phyloP scores from a whole-genome alignment of 179 eudicot species.

The Heliamphora pulchella region DNA sequence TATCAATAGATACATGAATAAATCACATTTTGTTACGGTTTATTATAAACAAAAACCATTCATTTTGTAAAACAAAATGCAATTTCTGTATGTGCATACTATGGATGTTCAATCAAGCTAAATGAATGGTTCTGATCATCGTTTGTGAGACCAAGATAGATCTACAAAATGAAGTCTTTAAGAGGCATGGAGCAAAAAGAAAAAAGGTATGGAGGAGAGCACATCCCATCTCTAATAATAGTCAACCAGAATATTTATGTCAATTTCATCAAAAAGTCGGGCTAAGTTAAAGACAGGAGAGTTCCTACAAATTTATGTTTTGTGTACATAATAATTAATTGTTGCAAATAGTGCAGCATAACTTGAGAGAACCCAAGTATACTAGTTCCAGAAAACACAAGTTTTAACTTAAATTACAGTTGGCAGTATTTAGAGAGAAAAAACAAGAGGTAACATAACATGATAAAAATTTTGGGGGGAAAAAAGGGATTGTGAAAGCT shows the following conservation, averaged over 20 bases:
- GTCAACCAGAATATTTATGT: neutral
- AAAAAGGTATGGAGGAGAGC: no score
- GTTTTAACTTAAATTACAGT: neutral
- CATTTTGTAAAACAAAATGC: no score
- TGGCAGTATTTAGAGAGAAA: neutral
- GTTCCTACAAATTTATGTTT: constrained; percentile 12
- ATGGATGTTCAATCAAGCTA: no score
- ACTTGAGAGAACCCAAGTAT: neutral
- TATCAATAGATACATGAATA: no score
- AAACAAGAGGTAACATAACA: neutral
- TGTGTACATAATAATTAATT: neutral
- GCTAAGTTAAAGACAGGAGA: neutral
- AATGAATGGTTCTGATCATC: no score
- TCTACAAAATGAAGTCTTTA: no score
- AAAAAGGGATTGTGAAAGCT: constrained; percentile 1
- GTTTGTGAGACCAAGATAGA: no score
- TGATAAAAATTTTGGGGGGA: neutral
- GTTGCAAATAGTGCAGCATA: neutral
- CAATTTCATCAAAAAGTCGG: neutral
- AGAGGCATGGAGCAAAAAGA: no score
- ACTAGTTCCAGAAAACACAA: neutral
- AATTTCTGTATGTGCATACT: no score
- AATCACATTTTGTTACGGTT: no score
- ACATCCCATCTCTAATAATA: no score
- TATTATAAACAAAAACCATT: no score